Conservation (phyloP, 1,139 yeast genomes). For the Nakaseomyces uthaithaninus region DNA sequence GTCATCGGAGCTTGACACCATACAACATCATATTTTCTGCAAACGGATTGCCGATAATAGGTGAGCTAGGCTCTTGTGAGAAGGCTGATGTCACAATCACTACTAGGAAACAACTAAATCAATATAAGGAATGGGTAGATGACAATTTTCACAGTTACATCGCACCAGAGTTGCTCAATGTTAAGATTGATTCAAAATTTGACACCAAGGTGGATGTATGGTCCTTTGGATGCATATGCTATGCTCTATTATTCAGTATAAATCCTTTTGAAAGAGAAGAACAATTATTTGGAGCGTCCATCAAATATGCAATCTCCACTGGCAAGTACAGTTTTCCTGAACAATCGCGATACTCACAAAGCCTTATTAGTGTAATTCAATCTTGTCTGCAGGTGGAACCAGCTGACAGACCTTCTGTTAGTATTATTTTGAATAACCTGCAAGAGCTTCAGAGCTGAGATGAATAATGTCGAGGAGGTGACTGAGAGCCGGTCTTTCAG, state of each 20-base stretch:
- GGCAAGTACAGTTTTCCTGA: constrained; percentile 63
- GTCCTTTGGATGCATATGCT: constrained; percentile 82
- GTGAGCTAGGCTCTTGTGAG: constrained; percentile 77
- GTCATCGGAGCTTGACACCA: constrained; percentile 83
- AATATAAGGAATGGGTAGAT: constrained; percentile 71
- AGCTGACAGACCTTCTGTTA: constrained; percentile 51
- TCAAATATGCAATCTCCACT: constrained; percentile 65
- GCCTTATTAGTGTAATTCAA: constrained; percentile 46
- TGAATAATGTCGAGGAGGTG: background rate
- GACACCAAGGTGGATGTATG: constrained; percentile 79
- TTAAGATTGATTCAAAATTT: constrained; percentile 52
- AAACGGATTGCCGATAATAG: constrained; percentile 67
- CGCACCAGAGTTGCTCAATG: constrained; percentile 84
- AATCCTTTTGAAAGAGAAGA: constrained; percentile 88
- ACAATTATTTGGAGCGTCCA: constrained; percentile 71
- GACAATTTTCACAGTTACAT: constrained; percentile 86
- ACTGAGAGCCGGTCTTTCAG: constrained; percentile 1
- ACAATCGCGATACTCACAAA: constrained; percentile 45
- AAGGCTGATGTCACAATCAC: constrained; percentile 50
- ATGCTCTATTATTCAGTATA: constrained; percentile 64
- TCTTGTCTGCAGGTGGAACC: constrained; percentile 58
- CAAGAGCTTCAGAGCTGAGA: constrained; percentile 10
- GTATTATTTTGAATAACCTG: constrained; percentile 32
- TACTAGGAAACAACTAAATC: constrained; percentile 62
- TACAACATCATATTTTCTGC: constrained; percentile 77